Percentiles rank a stretch among this genome's conserved stretches.
Conservation (phyloP, 805 yeast species). For the Cyberlindnera xylosilytica region DNA sequence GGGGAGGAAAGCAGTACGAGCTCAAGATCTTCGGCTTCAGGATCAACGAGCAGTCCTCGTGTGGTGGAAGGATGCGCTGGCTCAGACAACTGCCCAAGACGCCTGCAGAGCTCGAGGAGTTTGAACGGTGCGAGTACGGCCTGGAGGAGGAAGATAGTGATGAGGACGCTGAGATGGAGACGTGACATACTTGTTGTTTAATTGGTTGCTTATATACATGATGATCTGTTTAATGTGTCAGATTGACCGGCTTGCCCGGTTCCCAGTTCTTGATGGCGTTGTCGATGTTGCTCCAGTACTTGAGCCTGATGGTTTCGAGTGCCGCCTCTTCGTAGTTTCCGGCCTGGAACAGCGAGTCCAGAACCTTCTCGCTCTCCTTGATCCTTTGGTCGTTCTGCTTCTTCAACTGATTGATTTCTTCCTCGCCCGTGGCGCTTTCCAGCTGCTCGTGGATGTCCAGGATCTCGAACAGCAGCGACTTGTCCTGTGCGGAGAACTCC, state of each 20-base stretch:
- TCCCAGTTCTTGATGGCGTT: constrained; percentile 77
- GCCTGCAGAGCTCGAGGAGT: constrained; percentile 59
- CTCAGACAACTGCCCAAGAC: constrained; percentile 72
- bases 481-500: constrained; percentile 33
- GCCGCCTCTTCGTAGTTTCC: constrained; percentile 58
- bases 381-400: constrained; percentile 59
- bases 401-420: constrained; percentile 52
- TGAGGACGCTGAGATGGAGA: constrained; percentile 30
- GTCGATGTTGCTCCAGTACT: constrained; percentile 81
- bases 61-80: constrained; percentile 98
- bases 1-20: constrained; percentile 45
- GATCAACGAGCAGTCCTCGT: constrained; percentile 64
- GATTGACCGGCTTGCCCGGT: constrained; percentile 12
- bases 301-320: constrained; percentile 63
- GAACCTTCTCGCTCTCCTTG: constrained; percentile 36
- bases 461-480: constrained; percentile 66
- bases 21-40: constrained; percentile 86
- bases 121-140: constrained; percentile 58
- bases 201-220: background rate
- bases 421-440: constrained; percentile 58
- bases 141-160: constrained; percentile 18
- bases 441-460: constrained; percentile 82
- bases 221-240: constrained; percentile 6
- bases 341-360: constrained; percentile 45
- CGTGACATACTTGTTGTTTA: too few relatives aligned